Percentiles rank a stretch among this genome's conserved stretches.
Conservation (phyloP, 208 protist genomes). For the Zelonia costaricensis region DNA sequence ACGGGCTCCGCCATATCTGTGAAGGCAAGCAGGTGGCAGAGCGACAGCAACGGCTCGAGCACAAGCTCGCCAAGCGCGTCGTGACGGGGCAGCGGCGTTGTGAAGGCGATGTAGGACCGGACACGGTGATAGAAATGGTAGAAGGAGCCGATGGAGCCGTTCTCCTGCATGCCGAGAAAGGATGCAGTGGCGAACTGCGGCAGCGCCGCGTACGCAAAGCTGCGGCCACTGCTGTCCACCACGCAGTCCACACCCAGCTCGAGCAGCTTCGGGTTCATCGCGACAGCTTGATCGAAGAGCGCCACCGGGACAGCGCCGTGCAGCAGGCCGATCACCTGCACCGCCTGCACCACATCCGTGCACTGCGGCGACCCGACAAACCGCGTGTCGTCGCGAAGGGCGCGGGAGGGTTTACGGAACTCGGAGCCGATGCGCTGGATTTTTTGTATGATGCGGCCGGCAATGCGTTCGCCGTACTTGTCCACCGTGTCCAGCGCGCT, state of each 20-base stretch:
- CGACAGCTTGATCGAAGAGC: slow-evolving; percentile 41
- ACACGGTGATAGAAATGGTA: slow-evolving; percentile 69
- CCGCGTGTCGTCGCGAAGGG: slow-evolving; percentile 32
- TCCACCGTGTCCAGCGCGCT: slow-evolving; percentile 73
- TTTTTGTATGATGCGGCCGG: slow-evolving; percentile 56
- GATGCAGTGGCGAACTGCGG: slow-evolving; percentile 59
- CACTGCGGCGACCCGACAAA: slow-evolving; percentile 30
- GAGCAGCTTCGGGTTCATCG: slow-evolving; percentile 48
- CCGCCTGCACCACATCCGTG: slow-evolving; percentile 45
- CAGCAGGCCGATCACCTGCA: slow-evolving; percentile 62
- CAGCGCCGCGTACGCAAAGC: slow-evolving; percentile 39
- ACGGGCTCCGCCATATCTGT: slow-evolving; percentile 43
- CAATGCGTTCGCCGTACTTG: slow-evolving; percentile 62
- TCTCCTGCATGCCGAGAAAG: slow-evolving; percentile 59
- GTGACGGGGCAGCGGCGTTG: slow-evolving; percentile 32
- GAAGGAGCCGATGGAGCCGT: slow-evolving; percentile 47
- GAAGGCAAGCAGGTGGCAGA: slow-evolving; percentile 63
- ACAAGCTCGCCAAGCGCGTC: slow-evolving; percentile 48
- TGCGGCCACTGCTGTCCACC: slow-evolving; percentile 45
- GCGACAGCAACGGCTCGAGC: slow-evolving; percentile 62
- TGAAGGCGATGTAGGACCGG: slow-evolving; percentile 68
- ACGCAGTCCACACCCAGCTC: slow-evolving; percentile 47
- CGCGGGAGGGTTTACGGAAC: slow-evolving; percentile 40
- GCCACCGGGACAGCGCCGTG: slow-evolving; percentile 49
- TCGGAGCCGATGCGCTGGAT: slow-evolving; percentile 42